Base-by-base conservation (phyloP, 2,329 filamentous ascomycete species). In the Metarhizium guizhouense region DNA sequence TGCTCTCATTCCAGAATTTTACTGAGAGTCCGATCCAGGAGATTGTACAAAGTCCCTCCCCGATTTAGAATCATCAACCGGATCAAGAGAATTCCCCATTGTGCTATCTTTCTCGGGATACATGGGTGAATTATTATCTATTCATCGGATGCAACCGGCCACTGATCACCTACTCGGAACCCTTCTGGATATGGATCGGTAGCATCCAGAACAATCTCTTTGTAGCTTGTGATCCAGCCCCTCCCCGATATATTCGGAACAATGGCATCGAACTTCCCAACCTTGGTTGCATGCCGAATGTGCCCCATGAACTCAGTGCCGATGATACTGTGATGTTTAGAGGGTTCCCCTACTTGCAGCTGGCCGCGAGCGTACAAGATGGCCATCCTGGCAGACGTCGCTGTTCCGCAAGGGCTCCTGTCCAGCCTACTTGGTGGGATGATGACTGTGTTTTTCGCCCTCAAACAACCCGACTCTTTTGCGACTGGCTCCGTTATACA, bases 351-450 rank as follows among this genome's bases (percentile, higher is more conserved):
- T 1, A 68, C 67, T 1, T 64, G 56, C 3, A 77, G 59, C 47
- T 70, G 59, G 1, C 73, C 73, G 18, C 69, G 65, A 1, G 71
- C 72, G 61, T 77, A 70, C 25, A 78, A 55, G 1, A 76, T 66
- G 0, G 74, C 74, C 58, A 77, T 63, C 13, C 74, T 64, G 2
- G 74, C 73, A 57, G 66, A 73, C 0, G 71, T 76, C 2, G 75
- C 74, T 1, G 72, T 76, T 7, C 75, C 75, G 52, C 74, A 76
- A 1, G 74, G 75, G 56, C 74, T 75, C 18, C 74, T 61, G 58
- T 78, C 75, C 32, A 76, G 68, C n/a, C 75, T 61, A 0, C 74
- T 74, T 0, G 74, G 74, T 0, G 71, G 71, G 4, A 77, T 74
- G 4, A 77, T 70, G 13, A 75, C 72, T 0, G 74, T 68, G 57